phyloP scores from a whole-genome alignment of 2,329 filamentous ascomycete species.

The Penicillium sp. region DNA sequence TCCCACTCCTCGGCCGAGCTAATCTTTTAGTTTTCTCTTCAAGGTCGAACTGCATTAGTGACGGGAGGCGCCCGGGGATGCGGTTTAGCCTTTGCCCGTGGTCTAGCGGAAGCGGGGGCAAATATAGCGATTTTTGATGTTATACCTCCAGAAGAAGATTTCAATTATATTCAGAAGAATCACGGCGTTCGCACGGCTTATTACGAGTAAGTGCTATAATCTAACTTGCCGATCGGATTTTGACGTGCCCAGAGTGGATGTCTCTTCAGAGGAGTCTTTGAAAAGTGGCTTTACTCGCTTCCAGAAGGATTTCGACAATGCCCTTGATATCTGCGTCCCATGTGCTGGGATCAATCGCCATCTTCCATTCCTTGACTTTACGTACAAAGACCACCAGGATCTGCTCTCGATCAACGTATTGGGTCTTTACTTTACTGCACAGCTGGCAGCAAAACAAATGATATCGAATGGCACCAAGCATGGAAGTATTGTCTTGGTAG shows the following conservation, averaged over 20 bases:
- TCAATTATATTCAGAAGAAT: slow-evolving; percentile 47
- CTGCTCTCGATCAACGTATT: slow-evolving; percentile 51
- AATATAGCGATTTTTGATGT: slow-evolving; percentile 54
- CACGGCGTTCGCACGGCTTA: slow-evolving; percentile 48
- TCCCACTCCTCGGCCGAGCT: background rate
- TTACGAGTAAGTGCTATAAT: slow-evolving; percentile 37
- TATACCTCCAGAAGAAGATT: slow-evolving; percentile 44
- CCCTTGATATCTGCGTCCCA: slow-evolving; percentile 51
- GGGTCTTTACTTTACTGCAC: slow-evolving; percentile 53
- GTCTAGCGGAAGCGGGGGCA: slow-evolving; percentile 52
- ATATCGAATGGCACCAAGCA: slow-evolving; percentile 55
- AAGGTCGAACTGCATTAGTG: slow-evolving; percentile 52
- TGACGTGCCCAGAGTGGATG: slow-evolving; percentile 41
- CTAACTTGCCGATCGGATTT: background rate
- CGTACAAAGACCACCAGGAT: slow-evolving; percentile 47
- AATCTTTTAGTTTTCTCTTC: slow-evolving; percentile 51
- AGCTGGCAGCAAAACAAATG: slow-evolving; percentile 57
- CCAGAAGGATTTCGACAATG: slow-evolving; percentile 39
- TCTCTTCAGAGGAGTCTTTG: slow-evolving; percentile 40
- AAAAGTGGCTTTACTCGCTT: slow-evolving; percentile 37
- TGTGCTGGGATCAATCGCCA: slow-evolving; percentile 54
- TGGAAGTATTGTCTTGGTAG: slow-evolving; percentile 59
- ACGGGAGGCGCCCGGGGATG: slow-evolving; percentile 54
- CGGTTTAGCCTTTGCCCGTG: slow-evolving; percentile 51
- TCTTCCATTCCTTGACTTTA: slow-evolving; percentile 50